Percentiles rank a stretch among this genome's conserved stretches.
Evolutionary conservation across 2,329 filamentous ascomycete species (phyloP).

Genomic region (Talaromyces sp.): DNA sequence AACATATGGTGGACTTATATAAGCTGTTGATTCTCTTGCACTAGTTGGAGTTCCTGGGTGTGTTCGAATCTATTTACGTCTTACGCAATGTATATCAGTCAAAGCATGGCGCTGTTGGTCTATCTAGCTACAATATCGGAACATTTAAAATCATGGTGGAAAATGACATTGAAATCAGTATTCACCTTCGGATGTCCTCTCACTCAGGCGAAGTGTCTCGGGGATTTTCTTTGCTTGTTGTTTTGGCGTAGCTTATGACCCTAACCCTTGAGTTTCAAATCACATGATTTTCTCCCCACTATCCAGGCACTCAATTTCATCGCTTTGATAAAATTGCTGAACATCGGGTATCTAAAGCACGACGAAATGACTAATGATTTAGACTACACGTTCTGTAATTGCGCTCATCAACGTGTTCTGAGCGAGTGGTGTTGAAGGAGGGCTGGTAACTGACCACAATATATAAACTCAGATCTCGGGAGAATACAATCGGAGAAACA

Average conservation of each 20-base stretch:
- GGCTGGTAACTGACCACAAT: background rate
- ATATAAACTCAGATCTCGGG: background rate
- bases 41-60: slow-evolving; percentile 3
- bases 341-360: background rate
- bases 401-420: too few relatives aligned
- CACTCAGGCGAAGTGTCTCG: too few relatives aligned
- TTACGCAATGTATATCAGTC: background rate
- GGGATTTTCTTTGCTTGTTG: too few relatives aligned
- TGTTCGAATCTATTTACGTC: background rate
- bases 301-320: background rate
- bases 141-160: background rate
- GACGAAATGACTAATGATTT: background rate
- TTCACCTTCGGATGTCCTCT: background rate
- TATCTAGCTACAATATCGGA: background rate
- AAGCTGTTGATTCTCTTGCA: slow-evolving; percentile 2
- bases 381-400: background rate
- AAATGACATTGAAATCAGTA: background rate
- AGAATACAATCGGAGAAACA: too few relatives aligned
- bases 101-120: slow-evolving; percentile 5
- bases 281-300: slow-evolving; percentile 7
- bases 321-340: too few relatives aligned
- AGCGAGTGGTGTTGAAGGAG: background rate
- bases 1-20: background rate
- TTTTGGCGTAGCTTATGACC: background rate
- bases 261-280: background rate